Evolutionary conservation across 805 yeast species (phyloP).

Genomic region (Cyberlindnera saturnus): DNA sequence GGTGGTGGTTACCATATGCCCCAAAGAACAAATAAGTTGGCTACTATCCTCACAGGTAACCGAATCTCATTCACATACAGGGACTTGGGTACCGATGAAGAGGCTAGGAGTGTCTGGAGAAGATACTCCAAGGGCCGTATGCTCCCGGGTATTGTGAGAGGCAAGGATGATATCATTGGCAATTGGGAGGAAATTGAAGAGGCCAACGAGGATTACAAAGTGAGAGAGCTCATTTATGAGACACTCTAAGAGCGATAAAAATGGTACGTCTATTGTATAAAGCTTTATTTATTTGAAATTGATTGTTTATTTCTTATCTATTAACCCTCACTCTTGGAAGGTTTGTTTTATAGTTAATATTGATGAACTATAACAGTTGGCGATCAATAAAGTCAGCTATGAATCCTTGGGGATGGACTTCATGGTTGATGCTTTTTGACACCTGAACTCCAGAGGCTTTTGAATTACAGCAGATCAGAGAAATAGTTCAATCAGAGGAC

Average conservation of each 20-base stretch:
- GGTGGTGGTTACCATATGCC: slow-evolving; percentile 79
- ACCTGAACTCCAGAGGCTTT: no score
- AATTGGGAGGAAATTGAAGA: slow-evolving; percentile 83
- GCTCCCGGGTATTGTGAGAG: slow-evolving; percentile 82
- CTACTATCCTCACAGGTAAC: slow-evolving; percentile 71
- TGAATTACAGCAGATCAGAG: no score
- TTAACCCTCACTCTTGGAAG: no score
- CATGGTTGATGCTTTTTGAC: no score
- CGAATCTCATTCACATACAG: slow-evolving; percentile 58
- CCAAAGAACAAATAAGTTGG: slow-evolving; percentile 68
- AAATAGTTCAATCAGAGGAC: no score
- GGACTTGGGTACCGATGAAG: slow-evolving; percentile 83
- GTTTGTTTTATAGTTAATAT: no score
- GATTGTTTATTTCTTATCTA: no score
- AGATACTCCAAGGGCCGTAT: slow-evolving; percentile 64
- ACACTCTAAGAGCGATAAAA: slow-evolving; percentile 32
- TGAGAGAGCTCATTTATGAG: slow-evolving; percentile 60
- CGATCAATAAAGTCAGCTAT: no score
- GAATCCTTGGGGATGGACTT: no score
- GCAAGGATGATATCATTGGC: slow-evolving; percentile 75
- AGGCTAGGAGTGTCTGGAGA: slow-evolving; percentile 81
- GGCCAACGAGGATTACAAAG: slow-evolving; percentile 72
- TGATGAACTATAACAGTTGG: no score
- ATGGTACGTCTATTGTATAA: background rate
- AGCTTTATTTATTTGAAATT: background rate